Percentiles rank a stretch among this genome's conserved stretches.
Conservation (phyloP, 1,139 yeast species). For the Saccharomycopsis hybrid region DNA sequence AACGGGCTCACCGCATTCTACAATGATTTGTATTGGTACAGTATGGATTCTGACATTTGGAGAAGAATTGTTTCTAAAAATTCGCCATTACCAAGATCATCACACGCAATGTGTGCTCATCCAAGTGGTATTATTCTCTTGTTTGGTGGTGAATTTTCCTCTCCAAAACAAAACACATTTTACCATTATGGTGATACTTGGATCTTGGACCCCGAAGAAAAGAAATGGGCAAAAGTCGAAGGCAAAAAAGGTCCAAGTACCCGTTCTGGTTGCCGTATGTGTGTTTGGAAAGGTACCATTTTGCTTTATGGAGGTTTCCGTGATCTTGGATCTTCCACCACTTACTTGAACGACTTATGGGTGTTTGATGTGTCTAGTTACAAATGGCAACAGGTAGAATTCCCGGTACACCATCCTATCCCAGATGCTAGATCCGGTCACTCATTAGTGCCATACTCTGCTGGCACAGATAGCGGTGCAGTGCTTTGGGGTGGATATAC, state of each 20-base stretch:
- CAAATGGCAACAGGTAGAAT: constrained; percentile 87
- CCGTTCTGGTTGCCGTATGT: constrained; percentile 87
- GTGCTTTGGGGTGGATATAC: constrained; percentile 90
- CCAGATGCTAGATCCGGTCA: constrained; percentile 97
- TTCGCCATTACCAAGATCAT: constrained; percentile 86
- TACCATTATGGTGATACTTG: constrained; percentile 97
- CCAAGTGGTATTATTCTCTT: constrained; percentile 80
- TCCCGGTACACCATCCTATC: constrained; percentile 70
- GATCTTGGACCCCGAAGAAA: constrained; percentile 76
- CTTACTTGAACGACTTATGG: constrained; percentile 86
- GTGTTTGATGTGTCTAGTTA: constrained; percentile 82
- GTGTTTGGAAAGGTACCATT: constrained; percentile 86
- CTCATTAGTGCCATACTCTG: constrained; percentile 60
- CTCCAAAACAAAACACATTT: constrained; percentile 92
- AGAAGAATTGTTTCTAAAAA: constrained; percentile 72
- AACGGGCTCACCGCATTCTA: constrained; percentile 61
- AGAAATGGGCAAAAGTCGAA: constrained; percentile 89
- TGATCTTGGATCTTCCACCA: constrained; percentile 78
- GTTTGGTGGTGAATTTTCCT: constrained; percentile 96
- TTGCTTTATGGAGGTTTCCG: constrained; percentile 88
- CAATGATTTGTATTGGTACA: constrained; percentile 72
- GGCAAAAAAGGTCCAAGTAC: constrained; percentile 72
- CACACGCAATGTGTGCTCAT: constrained; percentile 91
- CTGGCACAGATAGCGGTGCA: constrained; percentile 44
- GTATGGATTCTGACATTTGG: constrained; percentile 80